These are phyloP conservation scores for Euphorbia pulcherrima DNA, from an alignment of 345 rosid species.

Conservation along the genomic window DNA sequence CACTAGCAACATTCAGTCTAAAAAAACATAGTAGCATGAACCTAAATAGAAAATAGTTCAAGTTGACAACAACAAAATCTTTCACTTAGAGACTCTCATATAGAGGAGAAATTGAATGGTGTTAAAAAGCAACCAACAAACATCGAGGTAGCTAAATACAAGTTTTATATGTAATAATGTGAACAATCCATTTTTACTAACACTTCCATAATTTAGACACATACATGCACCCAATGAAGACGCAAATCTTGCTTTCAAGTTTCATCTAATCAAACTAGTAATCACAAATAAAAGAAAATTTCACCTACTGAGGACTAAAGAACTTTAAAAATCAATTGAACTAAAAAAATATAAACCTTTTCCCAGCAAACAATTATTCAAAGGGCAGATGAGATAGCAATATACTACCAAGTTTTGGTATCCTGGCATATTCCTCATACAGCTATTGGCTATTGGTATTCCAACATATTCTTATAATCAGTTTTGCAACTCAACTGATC, in stretches of 20 bases:
- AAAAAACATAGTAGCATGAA: background rate
- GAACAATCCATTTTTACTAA: background rate
- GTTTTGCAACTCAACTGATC: background rate
- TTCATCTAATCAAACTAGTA: background rate
- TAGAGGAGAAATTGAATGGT: background rate
- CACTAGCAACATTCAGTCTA: background rate
- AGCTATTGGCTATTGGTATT: background rate
- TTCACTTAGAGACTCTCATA: background rate
- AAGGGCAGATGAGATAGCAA: background rate
- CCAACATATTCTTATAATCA: background rate
- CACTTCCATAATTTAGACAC: too few relatives aligned
- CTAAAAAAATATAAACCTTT: background rate
- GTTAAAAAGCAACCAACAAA: background rate
- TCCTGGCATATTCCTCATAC: background rate
- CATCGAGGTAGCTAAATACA: background rate
- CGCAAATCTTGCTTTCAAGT: background rate
- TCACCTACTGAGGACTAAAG: background rate
- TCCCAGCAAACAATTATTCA: background rate
- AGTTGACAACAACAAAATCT: background rate
- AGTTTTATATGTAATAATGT: background rate
- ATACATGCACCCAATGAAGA: background rate
- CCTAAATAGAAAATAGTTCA: background rate
- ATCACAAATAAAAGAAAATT: background rate
- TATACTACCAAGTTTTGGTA: background rate
- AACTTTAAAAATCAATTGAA: background rate